Percentiles rank a stretch among this genome's conserved stretches.
These are phyloP conservation scores for Suaeda aralocaspica DNA, from an alignment of 148 eudicot genomes.

Conservation along the genomic window DNA sequence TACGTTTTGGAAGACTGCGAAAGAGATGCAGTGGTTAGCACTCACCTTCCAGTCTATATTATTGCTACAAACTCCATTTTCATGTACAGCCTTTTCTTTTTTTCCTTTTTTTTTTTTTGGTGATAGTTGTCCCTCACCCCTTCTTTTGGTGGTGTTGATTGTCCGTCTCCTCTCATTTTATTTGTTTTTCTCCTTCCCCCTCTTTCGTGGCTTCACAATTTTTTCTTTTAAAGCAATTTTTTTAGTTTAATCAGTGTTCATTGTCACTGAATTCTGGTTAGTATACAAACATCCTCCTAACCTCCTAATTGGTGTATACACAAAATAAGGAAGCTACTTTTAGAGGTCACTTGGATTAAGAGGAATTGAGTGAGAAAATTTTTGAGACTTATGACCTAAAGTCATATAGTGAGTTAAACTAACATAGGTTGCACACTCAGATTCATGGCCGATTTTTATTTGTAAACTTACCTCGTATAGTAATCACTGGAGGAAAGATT, in stretches of 20 bases:
- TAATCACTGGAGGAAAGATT: too few species aligned
- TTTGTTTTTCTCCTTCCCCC: too few species aligned
- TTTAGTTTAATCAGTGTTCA: neutral
- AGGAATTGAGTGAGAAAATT: too few species aligned
- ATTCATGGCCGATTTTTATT: too few species aligned
- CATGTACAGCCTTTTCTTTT: conserved; percentile 22
- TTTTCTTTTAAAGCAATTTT: neutral
- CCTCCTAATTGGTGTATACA: too few species aligned
- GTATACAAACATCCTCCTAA: neutral
- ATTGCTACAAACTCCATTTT: conserved; percentile 18
- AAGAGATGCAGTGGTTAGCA: conserved; percentile 31
- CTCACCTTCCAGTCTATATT: conserved; percentile 24
- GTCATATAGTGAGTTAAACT: too few species aligned
- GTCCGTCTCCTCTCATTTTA: neutral
- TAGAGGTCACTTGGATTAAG: too few species aligned
- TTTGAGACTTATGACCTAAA: too few species aligned
- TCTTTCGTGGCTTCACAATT: conserved; percentile 1
- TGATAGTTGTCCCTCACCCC: neutral
- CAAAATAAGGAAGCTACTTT: too few species aligned
- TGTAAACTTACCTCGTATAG: too few species aligned
- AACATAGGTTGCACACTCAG: too few species aligned
- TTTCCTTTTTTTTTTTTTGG: neutral
- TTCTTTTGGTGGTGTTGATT: neutral
- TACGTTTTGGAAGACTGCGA: conserved; percentile 12
- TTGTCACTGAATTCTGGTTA: conserved; percentile 12